Base-by-base conservation (phyloP, 192 early-diverging fungal species). In the Podila clonocystis region DNA sequence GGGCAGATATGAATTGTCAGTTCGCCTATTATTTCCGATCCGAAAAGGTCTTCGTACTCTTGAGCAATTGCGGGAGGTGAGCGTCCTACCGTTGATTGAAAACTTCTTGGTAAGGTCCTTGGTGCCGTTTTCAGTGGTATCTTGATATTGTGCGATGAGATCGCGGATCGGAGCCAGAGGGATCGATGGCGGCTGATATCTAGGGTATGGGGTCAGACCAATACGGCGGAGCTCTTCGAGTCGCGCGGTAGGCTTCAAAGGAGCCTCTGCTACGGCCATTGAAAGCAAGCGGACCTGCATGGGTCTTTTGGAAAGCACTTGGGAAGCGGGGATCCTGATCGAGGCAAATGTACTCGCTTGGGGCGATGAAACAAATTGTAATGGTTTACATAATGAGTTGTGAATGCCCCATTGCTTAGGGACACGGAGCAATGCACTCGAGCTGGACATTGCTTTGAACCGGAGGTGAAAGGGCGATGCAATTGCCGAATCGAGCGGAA, bases 201-300 rank as follows among this genome's bases (percentile, higher is more conserved):
- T 67, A 24, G 77, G 77, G 34, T 80, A 80, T 49, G 77, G 70
- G 2, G 31, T 60, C n/a, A 80, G 31, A 3, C 70, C 70, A 11
- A 52, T 52, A 45, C 58, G 61, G 17, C 33, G 49, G 24, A 80
- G 29, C 58, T 80, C 70, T 19, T 68, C 66, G 36, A 80, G 70
- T 15, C 77, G 70, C 31, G 28, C 65, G 50, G 67, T 66, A 19
- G 77, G 70, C 31, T 67, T 67, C 20, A 79, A 5, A 20, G 62
- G 19, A 9, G 7, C 28, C 2, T 48, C 11, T 48, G 20, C 33
- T 17, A 34, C 9, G 19, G 30, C 36, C 6, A 36, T 63, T 15
- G 62, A 38, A n/a, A 36, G n/a, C 15, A 38, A n/a, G 19, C 62
- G 30, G 33, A 20, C 52, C 24, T 55, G 52, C 22, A 55, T 2